Evolutionary conservation across 768 basidiomycete species (phyloP).

Genomic region (Trametes sanguinea): DNA sequence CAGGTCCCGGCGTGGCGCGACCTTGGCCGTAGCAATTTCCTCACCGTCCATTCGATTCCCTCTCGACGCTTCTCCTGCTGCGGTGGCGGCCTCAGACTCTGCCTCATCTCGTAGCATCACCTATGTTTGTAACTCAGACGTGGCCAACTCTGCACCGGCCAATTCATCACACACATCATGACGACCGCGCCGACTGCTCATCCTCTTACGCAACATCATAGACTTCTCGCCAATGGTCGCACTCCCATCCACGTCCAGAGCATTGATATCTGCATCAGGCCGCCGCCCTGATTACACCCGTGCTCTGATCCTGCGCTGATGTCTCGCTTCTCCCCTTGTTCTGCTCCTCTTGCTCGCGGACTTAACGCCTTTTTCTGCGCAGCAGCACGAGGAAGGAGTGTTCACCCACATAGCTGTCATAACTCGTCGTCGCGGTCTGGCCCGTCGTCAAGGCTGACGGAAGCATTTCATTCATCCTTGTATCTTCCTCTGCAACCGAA

Average conservation of each 20-base stretch:
- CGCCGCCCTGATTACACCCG: neutral
- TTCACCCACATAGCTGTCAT: neutral
- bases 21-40: neutral
- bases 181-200: neutral
- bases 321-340: neutral
- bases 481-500: neutral
- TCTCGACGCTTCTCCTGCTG: neutral
- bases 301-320: conserved; percentile 17
- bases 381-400: neutral
- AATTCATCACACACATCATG: neutral
- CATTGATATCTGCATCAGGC: conserved; percentile 6
- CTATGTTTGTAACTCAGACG: too few relatives aligned
- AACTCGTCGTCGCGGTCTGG: neutral
- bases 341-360: neutral
- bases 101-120: too few relatives aligned
- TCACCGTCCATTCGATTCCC: neutral
- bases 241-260: neutral
- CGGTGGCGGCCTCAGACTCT: neutral
- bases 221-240: neutral
- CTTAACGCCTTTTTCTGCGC: neutral
- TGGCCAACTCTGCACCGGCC: neutral
- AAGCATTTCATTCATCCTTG: neutral
- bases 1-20: conserved; percentile 14
- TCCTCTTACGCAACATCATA: neutral
- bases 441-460: conserved; percentile 3